Percentiles rank a stretch among this genome's conserved stretches.
Conservation (phyloP, 73 alveolate genomes). For the Paramecium tetraurelia region DNA sequence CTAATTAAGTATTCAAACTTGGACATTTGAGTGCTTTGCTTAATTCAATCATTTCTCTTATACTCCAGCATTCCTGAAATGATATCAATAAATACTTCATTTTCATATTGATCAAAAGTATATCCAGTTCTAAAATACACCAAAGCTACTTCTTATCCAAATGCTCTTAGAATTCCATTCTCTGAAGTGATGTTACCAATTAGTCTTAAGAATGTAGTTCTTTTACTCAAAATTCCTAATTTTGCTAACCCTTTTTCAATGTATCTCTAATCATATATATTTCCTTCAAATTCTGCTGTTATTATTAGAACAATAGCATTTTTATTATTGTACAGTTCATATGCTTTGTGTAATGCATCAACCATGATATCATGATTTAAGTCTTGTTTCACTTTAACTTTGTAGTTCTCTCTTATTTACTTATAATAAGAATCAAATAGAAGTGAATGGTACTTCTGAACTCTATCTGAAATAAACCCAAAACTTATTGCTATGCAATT, state of each 20-base stretch:
- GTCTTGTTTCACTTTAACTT: neutral
- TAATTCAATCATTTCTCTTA: constrained; percentile 54
- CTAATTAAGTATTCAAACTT: constrained; percentile 29
- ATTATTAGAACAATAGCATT: constrained; percentile 20
- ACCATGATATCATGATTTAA: constrained; percentile 4
- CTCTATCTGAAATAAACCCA: constrained; percentile 57
- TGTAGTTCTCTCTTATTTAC: neutral
- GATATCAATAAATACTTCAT: neutral
- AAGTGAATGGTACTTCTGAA: neutral
- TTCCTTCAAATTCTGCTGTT: constrained; percentile 59
- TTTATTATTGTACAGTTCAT: constrained; percentile 2
- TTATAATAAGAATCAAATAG: constrained; percentile 36
- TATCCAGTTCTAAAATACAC: constrained; percentile 57
- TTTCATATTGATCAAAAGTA: constrained; percentile 45
- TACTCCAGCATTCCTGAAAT: constrained; percentile 34
- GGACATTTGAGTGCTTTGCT: constrained; percentile 56
- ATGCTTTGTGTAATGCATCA: constrained; percentile 38
- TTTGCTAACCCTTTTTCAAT: constrained; percentile 47
- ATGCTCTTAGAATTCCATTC: constrained; percentile 47
- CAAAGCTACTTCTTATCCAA: constrained; percentile 51
- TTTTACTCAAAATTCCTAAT: constrained; percentile 34
- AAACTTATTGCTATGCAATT: constrained; percentile 46
- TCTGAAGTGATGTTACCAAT: neutral
- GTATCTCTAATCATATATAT: constrained; percentile 53
- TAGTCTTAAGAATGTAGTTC: constrained; percentile 26